Base-by-base conservation (phyloP, 75 land plant genomes). In the Sequoiadendron giganteum region DNA sequence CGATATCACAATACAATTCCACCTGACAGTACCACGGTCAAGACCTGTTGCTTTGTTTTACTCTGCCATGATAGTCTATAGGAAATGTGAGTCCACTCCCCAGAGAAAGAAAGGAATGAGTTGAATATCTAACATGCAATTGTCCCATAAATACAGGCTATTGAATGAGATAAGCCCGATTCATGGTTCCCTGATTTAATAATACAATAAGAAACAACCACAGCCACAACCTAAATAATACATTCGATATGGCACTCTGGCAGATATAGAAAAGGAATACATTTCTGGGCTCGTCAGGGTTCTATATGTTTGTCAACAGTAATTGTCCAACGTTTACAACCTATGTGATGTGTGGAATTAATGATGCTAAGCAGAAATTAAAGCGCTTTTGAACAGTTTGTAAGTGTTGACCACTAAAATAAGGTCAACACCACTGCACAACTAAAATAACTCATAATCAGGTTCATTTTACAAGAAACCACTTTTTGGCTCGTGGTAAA, bases 381-480 rank as follows among this genome's bases (percentile, higher is more conserved):
- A 78, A 78, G 40, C 40, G 0, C 39, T 36, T 16, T 25, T 39
- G 1, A 38, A 78, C 81, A 38, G 81, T 78, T 78, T 18, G 81
- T 42, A 42, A 79, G 25, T 42, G 82, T 43, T 25, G 43, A 79
- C 47, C 82, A 79, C 45, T 42, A 79, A 79, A 40, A 79, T 79
- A 39, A 19, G 47, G 47, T 42, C 82, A 42, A 79, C 82, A 15
- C 82, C 82, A 2, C 82, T 79, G 43, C 82, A 79, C 25, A 42
- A 79, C 7, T 79, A 21, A 79, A 79, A 42, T 18, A 18, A 39
- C 45, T 79, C 28, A 39, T 40, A 40, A 19, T 79, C 45, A 21
- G 28, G 28, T 42, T 79, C 82, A 42, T 42, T 79, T 79, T 79
- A 79, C 82, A 79, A 43, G 9, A 79, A 79, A 25, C 70, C 81